Percentiles rank a stretch among this genome's conserved stretches.
Conservation (phyloP, 1,284 basidiomycete species). For the Rhizoctonia solani region DNA sequence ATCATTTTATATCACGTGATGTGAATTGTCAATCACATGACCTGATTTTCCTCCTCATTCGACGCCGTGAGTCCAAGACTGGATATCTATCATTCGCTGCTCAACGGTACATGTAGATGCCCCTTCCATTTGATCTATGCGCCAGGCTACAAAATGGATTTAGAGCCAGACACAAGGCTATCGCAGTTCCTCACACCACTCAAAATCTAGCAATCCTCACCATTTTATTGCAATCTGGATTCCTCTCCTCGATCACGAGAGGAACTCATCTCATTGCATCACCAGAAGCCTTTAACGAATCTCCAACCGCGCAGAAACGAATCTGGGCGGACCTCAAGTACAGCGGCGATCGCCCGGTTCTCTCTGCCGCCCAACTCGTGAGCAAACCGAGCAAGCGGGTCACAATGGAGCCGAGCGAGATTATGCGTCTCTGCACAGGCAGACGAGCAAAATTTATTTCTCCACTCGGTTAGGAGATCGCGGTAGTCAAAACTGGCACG, state of each 20-base stretch:
- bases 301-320: conserved; percentile 62
- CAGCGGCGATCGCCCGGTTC: conserved; percentile 79
- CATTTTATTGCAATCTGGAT: conserved; percentile 85
- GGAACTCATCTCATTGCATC: conserved; percentile 72
- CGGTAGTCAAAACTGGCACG: conserved; percentile 74
- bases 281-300: conserved; percentile 62
- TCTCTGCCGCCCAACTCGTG: conserved; percentile 72
- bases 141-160: conserved; percentile 87
- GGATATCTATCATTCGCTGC: background rate
- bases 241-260: conserved; percentile 77
- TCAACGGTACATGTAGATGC: conserved; percentile 32
- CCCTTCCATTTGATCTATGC: conserved; percentile 72
- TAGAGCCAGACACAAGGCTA: conserved; percentile 71
- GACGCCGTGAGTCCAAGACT: background rate
- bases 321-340: conserved; percentile 94
- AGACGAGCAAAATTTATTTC: conserved; percentile 69
- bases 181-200: conserved; percentile 75
- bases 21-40: conserved; percentile 22
- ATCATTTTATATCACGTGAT: background rate
- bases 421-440: conserved; percentile 74
- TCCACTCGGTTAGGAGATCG: conserved; percentile 82
- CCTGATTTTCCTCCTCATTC: conserved; percentile 7
- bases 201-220: conserved; percentile 83
- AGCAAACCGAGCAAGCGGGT: conserved; percentile 75
- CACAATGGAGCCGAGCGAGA: conserved; percentile 71